A percentile compares a stretch with the other conserved stretches of the same genome.
Conservation (phyloP, 495 filamentous ascomycete genomes). For the Cairneyella variabilis region DNA sequence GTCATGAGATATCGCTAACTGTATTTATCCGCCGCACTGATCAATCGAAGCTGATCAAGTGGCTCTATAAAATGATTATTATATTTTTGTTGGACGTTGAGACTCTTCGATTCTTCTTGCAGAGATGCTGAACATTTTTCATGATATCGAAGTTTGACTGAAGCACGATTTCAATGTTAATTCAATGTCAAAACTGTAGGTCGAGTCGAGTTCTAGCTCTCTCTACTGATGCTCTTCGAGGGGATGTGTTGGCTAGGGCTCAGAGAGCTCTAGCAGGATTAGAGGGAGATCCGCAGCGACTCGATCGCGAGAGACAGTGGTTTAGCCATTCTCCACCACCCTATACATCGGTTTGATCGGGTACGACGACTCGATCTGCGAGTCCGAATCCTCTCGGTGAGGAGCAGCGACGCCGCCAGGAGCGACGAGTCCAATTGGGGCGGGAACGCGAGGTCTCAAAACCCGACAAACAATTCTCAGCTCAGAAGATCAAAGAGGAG, state of each 20-base stretch:
- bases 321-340: constrained; percentile 13
- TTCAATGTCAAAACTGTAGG: no score
- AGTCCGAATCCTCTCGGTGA: constrained; percentile 11
- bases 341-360: constrained; percentile 9
- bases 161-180: no score
- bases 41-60: no score
- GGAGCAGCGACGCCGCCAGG: constrained; percentile 5
- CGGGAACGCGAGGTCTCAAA: not conserved
- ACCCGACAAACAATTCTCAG: not conserved
- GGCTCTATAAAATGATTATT: no score
- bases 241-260: constrained; percentile 1
- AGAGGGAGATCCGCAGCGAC: constrained; percentile 8
- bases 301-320: constrained; percentile 9
- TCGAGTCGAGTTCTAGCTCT: not conserved
- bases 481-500: constrained; percentile 2
- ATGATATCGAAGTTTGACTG: no score
- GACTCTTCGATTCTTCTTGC: no score
- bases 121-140: no score
- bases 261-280: constrained; percentile 3
- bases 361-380: constrained; percentile 12
- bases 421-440: constrained; percentile 3
- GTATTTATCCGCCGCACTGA: no score
- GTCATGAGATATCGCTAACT: no score
- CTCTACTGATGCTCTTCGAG: constrained; percentile 1
- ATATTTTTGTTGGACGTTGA: no score